phyloP scores from a whole-genome alignment of 768 basidiomycete species.

The Phaeotremella skinneri region DNA sequence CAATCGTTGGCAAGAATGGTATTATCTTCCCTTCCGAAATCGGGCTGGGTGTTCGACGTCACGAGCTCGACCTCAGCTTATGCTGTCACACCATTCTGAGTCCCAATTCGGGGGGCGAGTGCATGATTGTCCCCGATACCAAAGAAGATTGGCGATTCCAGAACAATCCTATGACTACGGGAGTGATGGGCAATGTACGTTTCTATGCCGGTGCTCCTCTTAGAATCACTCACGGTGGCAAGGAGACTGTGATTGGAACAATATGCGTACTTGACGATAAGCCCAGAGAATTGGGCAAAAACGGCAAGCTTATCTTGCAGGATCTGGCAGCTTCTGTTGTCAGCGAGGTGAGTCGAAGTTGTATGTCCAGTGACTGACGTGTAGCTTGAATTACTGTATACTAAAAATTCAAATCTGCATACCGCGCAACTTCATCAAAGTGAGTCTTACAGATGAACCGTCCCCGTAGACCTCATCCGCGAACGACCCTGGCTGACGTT shows the following conservation, averaged over 20 bases:
- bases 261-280: constrained; percentile 45
- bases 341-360: constrained; percentile 33
- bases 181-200: constrained; percentile 24
- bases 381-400: constrained; percentile 44
- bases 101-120: constrained; percentile 18
- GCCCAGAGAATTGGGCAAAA: constrained; percentile 36
- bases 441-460: constrained; percentile 13
- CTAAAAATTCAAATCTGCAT: constrained; percentile 36
- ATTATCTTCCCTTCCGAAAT: constrained; percentile 41
- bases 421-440: constrained; percentile 48
- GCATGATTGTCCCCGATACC: constrained; percentile 41
- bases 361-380: background rate
- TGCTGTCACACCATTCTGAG: constrained; percentile 45
- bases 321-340: constrained; percentile 48
- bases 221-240: constrained; percentile 28
- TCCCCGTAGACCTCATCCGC: background rate
- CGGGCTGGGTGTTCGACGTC: constrained; percentile 16
- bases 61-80: constrained; percentile 35
- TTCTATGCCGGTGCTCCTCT: constrained; percentile 48
- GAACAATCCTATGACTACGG: constrained; percentile 34
- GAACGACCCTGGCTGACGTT: constrained; percentile 1
- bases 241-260: constrained; percentile 40
- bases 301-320: constrained; percentile 23
- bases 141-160: constrained; percentile 46
- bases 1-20: constrained; percentile 36